Evolutionary conservation across 108 stramenopile genomes (phyloP), one percentile per base, ranked within the genome.

Genomic region (Cyclostephanos invisitatus): DNA sequence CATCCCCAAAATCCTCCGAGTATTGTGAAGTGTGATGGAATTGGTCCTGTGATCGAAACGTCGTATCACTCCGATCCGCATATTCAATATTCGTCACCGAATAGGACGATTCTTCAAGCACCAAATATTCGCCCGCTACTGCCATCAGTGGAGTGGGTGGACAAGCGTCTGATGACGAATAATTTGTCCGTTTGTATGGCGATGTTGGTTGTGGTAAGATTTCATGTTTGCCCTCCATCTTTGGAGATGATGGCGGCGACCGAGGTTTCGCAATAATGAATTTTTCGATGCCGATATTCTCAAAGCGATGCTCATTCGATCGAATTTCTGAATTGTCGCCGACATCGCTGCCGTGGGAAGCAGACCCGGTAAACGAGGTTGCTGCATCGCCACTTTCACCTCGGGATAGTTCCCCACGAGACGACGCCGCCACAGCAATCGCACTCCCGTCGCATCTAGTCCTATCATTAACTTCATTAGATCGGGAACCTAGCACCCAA

Each of bases 401-500:
- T 5, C 15, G 5, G 55, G 17, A 17, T 9, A 12, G 40, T 22
- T 15, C 59, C 29, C 27, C 29, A 3, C 3, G 4, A 15, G 20
- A 6, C 68, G 54, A 4, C 2, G 14, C n/a, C 35, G 20, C 5
- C 22, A 20, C 18, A 3, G 48, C 63, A 3, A 62, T 62, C 59
- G 36, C 22, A 22, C 46, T 40, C 64, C 38, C 42, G 0, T 35
- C 37, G 51, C 17, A 24, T 44, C 18, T 40, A 21, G 10, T 18
- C 28, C 20, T 24, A 18, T 27, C 68, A 69, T 32, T 12, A 53
- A 9, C 42, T 7, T 59, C 36, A 17, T 51, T 38, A 2, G 59
- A 35, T 20, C 57, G 67, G 18, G 56, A 68, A 24, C 69, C 60
- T 12, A 83, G 75, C 36, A 81, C 83, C 32, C 78, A 76, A 54